A percentile compares a stretch with the other conserved stretches of the same genome.
These are phyloP conservation scores for Backusella morwellensis DNA, from an alignment of 192 early-diverging fungal species.

Conservation along the genomic window DNA sequence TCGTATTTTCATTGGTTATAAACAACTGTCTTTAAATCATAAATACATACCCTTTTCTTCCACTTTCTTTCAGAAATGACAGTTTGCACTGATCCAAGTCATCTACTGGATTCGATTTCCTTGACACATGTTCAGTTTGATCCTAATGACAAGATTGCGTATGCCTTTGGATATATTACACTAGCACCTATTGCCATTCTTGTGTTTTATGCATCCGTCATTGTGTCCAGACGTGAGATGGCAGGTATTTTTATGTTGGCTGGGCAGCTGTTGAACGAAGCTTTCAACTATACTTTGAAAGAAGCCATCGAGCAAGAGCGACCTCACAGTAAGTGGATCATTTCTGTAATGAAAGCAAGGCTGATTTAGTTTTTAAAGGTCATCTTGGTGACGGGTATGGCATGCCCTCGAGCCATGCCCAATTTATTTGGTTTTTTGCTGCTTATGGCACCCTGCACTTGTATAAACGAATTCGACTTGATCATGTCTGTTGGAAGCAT, in stretches of 20 bases:
- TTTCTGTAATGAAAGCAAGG: not conserved
- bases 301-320: slow-evolving; percentile 55
- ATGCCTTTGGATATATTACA: slow-evolving; percentile 59
- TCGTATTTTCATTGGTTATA: not conserved
- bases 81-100: not conserved
- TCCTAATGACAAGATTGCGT: slow-evolving; percentile 52
- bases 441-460: slow-evolving; percentile 55
- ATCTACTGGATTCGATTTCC: slow-evolving; percentile 54
- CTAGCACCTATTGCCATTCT: slow-evolving; percentile 67
- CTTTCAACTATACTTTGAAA: slow-evolving; percentile 62
- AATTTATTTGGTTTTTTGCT: slow-evolving; percentile 79
- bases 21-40: not conserved
- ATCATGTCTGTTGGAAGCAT: slow-evolving; percentile 20
- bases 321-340: slow-evolving; percentile 53
- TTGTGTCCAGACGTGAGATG: slow-evolving; percentile 60
- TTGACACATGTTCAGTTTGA: slow-evolving; percentile 74
- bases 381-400: slow-evolving; percentile 75
- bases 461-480: slow-evolving; percentile 30
- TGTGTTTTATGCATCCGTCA: slow-evolving; percentile 64
- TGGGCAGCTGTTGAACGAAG: slow-evolving; percentile 74
- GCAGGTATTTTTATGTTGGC: slow-evolving; percentile 55
- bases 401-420: slow-evolving; percentile 83
- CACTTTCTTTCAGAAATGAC: not conserved
- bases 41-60: not conserved
- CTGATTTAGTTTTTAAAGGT: slow-evolving; percentile 33